These are phyloP conservation scores for Elasticomyces elasticus DNA, from an alignment of 495 filamentous ascomycete species.

Conservation along the genomic window DNA sequence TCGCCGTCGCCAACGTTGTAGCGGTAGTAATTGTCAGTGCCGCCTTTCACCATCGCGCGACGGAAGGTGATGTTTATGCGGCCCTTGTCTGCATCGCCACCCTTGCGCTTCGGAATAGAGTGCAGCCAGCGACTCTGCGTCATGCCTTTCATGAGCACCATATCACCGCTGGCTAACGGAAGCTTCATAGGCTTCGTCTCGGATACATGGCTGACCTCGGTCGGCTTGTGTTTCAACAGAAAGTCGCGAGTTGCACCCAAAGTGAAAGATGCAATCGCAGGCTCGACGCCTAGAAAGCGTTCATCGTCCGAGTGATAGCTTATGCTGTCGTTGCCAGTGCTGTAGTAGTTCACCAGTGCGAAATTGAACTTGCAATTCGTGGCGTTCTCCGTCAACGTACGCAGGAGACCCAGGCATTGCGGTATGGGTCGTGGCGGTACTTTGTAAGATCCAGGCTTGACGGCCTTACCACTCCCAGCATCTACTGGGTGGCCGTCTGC, in stretches of 20 bases:
- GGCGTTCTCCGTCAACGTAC: constrained; percentile 44
- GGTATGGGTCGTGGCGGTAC: constrained; percentile 57
- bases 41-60: constrained; percentile 49
- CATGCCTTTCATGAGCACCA: constrained; percentile 59
- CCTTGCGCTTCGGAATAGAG: constrained; percentile 61
- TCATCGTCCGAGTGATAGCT: constrained; percentile 69
- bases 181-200: constrained; percentile 46
- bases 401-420: constrained; percentile 49
- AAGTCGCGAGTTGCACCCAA: constrained; percentile 59
- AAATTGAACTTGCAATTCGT: constrained; percentile 61
- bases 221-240: constrained; percentile 58
- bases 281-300: constrained; percentile 55
- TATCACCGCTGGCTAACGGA: constrained; percentile 52
- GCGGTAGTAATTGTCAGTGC: constrained; percentile 62
- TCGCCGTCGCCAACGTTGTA: constrained; percentile 65
- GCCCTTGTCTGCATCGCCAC: constrained; percentile 44
- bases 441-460: constrained; percentile 41
- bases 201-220: constrained; percentile 14
- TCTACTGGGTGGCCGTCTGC: constrained; percentile 38
- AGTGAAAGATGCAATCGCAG: constrained; percentile 61
- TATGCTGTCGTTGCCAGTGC: constrained; percentile 58
- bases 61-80: constrained; percentile 71
- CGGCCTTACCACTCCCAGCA: constrained; percentile 32
- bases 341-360: constrained; percentile 69
- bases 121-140: constrained; percentile 67